These are phyloP conservation scores for Penicillium arizonense DNA, from an alignment of 495 filamentous ascomycete genomes.

Conservation along the genomic window DNA sequence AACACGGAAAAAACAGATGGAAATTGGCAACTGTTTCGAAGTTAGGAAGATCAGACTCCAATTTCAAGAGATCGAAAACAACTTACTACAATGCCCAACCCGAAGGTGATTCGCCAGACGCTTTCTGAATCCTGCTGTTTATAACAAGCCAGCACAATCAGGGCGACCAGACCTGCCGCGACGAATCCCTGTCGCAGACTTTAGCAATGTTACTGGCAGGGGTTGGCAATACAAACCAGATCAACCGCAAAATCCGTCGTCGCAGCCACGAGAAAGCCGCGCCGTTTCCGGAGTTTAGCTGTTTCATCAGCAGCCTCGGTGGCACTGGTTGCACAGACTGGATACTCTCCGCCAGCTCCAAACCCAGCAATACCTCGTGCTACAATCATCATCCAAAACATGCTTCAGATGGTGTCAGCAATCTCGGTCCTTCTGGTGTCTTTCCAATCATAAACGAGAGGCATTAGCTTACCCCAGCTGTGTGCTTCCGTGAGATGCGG, in stretches of 20 bases:
- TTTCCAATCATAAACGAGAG: not conserved
- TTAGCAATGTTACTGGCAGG: not conserved
- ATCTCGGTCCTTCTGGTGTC: not conserved
- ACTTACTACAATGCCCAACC: conserved; percentile 34
- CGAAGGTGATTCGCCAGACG: conserved; percentile 38
- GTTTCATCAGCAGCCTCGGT: conserved; percentile 48
- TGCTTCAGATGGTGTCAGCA: conserved; percentile 11
- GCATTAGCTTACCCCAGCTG: conserved; percentile 19
- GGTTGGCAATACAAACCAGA: conserved; percentile 10
- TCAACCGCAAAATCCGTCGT: conserved; percentile 35
- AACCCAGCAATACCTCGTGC: conserved; percentile 53
- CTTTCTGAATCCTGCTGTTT: conserved; percentile 19
- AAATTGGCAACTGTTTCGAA: conserved; percentile 22
- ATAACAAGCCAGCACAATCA: conserved; percentile 33
- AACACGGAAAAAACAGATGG: conserved; percentile 38
- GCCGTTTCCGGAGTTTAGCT: conserved; percentile 18
- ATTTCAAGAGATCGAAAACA: not conserved
- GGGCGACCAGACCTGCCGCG: conserved; percentile 25
- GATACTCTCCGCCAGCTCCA: conserved; percentile 49
- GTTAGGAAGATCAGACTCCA: not conserved
- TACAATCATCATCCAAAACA: conserved; percentile 58
- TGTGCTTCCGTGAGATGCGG: conserved; percentile 28
- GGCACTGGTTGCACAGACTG: conserved; percentile 42
- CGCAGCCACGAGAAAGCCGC: conserved; percentile 31
- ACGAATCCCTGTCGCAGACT: conserved; percentile 24